Conservation (phyloP, 1,284 basidiomycete species). For the Tilletiopsis washingtonensis region DNA sequence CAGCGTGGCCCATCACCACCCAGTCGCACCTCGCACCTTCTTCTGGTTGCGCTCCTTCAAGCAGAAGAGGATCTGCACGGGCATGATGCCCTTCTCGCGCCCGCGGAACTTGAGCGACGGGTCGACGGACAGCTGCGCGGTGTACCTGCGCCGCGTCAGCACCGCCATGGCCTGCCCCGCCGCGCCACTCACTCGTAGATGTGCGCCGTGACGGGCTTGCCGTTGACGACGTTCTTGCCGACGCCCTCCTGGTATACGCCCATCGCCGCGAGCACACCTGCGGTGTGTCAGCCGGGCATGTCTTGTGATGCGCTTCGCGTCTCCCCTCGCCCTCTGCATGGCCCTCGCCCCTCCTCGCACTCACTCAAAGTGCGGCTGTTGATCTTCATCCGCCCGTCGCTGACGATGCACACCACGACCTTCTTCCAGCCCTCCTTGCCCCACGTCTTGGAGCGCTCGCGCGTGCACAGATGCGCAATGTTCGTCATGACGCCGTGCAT, state of each 20-base stretch:
- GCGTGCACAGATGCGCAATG: slow-evolving; percentile 61
- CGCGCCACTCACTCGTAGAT: slow-evolving; percentile 62
- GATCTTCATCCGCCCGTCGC: slow-evolving; percentile 12
- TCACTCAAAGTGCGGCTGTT: slow-evolving; percentile 3
- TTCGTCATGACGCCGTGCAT: slow-evolving; percentile 46
- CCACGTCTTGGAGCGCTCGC: slow-evolving; percentile 82
- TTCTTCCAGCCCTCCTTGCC: slow-evolving; percentile 97
- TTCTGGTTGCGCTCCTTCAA: slow-evolving; percentile 87
- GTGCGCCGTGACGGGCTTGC: slow-evolving; percentile 77
- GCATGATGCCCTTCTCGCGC: slow-evolving; percentile 61
- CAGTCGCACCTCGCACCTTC: slow-evolving; percentile 53
- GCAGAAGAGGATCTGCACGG: slow-evolving; percentile 88
- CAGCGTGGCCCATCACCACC: no score
- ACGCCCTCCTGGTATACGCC: slow-evolving; percentile 84
- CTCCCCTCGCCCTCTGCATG: no score
- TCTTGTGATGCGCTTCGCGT: no score
- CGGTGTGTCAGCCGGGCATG: neutral
- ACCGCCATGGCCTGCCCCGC: neutral
- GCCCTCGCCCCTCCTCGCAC: neutral
- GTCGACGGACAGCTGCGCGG: slow-evolving; percentile 64
- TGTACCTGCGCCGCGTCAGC: slow-evolving; percentile 4
- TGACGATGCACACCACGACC: slow-evolving; percentile 12
- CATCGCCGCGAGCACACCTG: slow-evolving; percentile 56
- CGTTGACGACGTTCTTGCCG: slow-evolving; percentile 82
- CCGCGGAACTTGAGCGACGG: slow-evolving; percentile 74